These are phyloP conservation scores for Fusarium chuoi DNA, from an alignment of 2,329 filamentous ascomycete species.

Conservation along the genomic window DNA sequence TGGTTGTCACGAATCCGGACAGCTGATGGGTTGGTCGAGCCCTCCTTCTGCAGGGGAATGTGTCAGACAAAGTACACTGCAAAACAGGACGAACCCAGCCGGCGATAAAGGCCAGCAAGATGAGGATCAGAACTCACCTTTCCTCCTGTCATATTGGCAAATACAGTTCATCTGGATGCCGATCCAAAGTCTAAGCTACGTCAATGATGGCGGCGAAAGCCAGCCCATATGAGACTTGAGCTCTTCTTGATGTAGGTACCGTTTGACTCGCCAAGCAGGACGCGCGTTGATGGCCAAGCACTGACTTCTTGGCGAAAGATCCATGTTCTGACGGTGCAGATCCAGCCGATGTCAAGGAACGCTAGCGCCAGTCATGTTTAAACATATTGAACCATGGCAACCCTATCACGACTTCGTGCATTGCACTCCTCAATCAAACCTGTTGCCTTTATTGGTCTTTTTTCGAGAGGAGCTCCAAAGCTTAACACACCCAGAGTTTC, in stretches of 20 bases:
- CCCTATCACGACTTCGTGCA: conserved; percentile 41
- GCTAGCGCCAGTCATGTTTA: conserved; percentile 43
- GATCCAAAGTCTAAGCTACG: conserved; percentile 38
- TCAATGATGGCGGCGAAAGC: conserved; percentile 34
- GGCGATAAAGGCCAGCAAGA: conserved; percentile 12
- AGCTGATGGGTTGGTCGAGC: conserved; percentile 47
- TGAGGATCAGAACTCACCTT: conserved; percentile 41
- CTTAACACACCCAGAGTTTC: neutral
- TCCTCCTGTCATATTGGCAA: conserved; percentile 43
- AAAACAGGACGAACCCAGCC: conserved; percentile 4
- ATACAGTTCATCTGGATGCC: conserved; percentile 36
- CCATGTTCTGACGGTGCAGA: conserved; percentile 45
- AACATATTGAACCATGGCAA: conserved; percentile 42
- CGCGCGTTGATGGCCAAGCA: conserved; percentile 46
- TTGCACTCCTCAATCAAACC: conserved; percentile 17
- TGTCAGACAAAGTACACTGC: conserved; percentile 32
- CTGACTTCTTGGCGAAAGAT: conserved; percentile 44
- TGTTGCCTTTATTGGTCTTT: conserved; percentile 13
- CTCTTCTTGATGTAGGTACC: conserved; percentile 44
- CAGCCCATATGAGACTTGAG: conserved; percentile 39
- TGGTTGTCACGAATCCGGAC: conserved; percentile 63
- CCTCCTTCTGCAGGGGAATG: conserved; percentile 40
- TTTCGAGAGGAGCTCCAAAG: neutral
- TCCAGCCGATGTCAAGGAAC: conserved; percentile 42
- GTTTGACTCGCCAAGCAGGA: conserved; percentile 44